These are phyloP conservation scores for Golubevia sp. DNA, from an alignment of 1,284 basidiomycete genomes.

Conservation along the genomic window DNA sequence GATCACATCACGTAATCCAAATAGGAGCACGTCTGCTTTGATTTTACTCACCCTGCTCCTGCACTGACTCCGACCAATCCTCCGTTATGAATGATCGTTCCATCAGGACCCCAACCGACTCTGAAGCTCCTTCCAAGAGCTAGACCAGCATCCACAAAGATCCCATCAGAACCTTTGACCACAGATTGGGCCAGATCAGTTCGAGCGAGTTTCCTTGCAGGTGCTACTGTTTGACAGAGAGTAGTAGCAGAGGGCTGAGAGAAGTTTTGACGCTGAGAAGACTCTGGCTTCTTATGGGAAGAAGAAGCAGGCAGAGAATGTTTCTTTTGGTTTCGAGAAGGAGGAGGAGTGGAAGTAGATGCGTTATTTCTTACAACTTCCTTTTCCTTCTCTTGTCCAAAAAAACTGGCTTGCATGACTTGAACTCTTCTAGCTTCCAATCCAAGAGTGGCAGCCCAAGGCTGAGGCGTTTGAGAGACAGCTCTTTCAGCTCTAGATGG, in stretches of 20 bases:
- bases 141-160: conserved; percentile 41
- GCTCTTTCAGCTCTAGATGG: no score
- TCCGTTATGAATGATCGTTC: conserved; percentile 40
- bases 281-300: no score
- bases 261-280: background rate
- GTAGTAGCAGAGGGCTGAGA: background rate
- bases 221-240: background rate
- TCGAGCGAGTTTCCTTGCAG: conserved; percentile 36
- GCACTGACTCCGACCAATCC: background rate
- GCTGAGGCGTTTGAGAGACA: conserved; percentile 1
- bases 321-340: no score
- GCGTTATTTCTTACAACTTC: no score
- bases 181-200: conserved; percentile 25
- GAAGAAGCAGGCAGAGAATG: no score
- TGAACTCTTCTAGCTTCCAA: conserved; percentile 49
- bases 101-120: conserved; percentile 47
- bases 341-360: no score
- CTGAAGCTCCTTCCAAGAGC: conserved; percentile 48
- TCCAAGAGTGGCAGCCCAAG: conserved; percentile 19
- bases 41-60: conserved; percentile 1
- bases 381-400: conserved; percentile 31
- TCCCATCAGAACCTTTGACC: conserved; percentile 21
- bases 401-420: conserved; percentile 61
- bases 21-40: background rate
- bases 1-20: background rate